phyloP scores from a whole-genome alignment of 2,329 filamentous ascomycete species.

The Ophiocordyceps camponoti-floridani region DNA sequence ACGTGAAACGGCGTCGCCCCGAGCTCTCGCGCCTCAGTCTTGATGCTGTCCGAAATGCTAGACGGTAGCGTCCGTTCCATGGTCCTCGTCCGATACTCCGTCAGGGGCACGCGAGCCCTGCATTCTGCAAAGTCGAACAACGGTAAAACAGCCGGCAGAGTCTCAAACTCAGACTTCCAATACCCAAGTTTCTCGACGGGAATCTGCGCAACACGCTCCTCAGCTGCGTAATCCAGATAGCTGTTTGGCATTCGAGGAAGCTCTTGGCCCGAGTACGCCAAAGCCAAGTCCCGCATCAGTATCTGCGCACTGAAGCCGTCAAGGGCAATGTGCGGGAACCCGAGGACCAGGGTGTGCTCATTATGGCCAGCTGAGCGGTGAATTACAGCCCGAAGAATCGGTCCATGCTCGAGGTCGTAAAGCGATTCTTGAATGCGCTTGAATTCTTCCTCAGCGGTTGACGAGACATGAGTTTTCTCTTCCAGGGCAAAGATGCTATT shows the following conservation, averaged over 20 bases:
- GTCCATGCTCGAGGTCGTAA: slow-evolving; percentile 14
- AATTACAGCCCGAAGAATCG: background rate
- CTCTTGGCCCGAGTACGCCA: slow-evolving; percentile 16
- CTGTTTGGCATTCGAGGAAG: slow-evolving; percentile 10
- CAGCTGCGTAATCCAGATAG: slow-evolving; percentile 16
- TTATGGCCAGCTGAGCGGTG: slow-evolving; percentile 9
- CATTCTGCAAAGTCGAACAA: slow-evolving; percentile 4
- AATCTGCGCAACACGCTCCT: slow-evolving; percentile 7
- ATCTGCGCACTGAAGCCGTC: slow-evolving; percentile 26
- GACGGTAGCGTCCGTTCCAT: background rate
- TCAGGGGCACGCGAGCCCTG: background rate
- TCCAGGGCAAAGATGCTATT: slow-evolving; percentile 11
- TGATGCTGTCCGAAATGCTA: slow-evolving; percentile 6
- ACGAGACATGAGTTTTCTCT: slow-evolving; percentile 3
- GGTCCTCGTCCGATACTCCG: background rate
- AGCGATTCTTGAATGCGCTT: slow-evolving; percentile 9
- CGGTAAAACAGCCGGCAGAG: slow-evolving; percentile 9
- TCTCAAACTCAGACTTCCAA: background rate
- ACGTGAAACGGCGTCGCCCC: slow-evolving; percentile 21
- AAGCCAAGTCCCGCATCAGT: slow-evolving; percentile 24
- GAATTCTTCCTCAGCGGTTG: slow-evolving; percentile 11
- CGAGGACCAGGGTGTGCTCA: slow-evolving; percentile 21
- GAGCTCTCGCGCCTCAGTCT: slow-evolving; percentile 5
- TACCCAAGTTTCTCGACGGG: background rate
- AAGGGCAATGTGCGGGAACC: slow-evolving; percentile 30